Percentiles rank a stretch among this genome's conserved stretches.
Conservation (phyloP, 768 basidiomycete species). For the Auricularia sp. region DNA sequence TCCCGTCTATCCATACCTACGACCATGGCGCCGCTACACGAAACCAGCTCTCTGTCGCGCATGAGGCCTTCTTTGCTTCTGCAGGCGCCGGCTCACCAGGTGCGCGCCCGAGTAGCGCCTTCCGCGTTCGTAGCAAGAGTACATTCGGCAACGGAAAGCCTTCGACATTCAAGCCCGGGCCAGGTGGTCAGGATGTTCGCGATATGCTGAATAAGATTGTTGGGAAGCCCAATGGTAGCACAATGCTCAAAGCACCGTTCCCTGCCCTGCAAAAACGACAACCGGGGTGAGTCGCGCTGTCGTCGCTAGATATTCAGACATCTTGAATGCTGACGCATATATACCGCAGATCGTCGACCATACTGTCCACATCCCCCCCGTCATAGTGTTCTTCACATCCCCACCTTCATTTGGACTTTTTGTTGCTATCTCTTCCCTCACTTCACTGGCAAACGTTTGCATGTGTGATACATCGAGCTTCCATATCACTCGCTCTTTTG, state of each 20-base stretch:
- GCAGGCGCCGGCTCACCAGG: conserved; percentile 3
- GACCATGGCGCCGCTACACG: conserved; percentile 45
- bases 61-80: conserved; percentile 4
- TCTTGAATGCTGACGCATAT: too few relatives aligned
- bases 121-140: background rate
- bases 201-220: conserved; percentile 79
- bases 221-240: conserved; percentile 50
- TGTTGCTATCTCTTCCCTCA: too few relatives aligned
- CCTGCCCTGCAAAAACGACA: conserved; percentile 41
- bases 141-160: conserved; percentile 6
- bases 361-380: too few relatives aligned
- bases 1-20: conserved; percentile 38
- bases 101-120: background rate
- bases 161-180: conserved; percentile 6
- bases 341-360: too few relatives aligned
- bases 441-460: too few relatives aligned
- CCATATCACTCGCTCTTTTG: too few relatives aligned
- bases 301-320: too few relatives aligned
- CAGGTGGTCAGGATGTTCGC: conserved; percentile 57
- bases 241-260: conserved; percentile 63
- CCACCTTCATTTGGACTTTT: too few relatives aligned
- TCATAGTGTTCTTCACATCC: too few relatives aligned
- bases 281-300: conserved; percentile 24
- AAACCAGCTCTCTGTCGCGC: conserved; percentile 28
- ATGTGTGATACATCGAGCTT: too few relatives aligned